phyloP scores from a whole-genome alignment of 2,329 filamentous ascomycete genomes.

The Arthrinium phaeospermum region DNA sequence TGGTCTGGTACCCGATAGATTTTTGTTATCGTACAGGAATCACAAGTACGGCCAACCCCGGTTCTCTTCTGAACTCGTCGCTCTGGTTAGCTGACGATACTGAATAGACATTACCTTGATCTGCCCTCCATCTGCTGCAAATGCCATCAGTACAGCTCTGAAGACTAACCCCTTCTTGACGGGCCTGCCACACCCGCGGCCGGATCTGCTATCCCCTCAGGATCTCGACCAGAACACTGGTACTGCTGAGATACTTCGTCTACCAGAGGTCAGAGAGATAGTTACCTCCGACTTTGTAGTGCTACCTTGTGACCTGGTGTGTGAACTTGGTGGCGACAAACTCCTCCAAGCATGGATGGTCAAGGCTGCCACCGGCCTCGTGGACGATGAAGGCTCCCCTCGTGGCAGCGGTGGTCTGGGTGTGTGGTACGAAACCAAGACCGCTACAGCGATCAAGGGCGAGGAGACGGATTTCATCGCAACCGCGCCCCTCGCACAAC shows the following conservation, averaged over 20 bases:
- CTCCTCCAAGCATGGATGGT: conserved; percentile 94
- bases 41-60: conserved; percentile 60
- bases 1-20: conserved; percentile 89
- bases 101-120: conserved; percentile 64
- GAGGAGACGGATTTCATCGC: conserved; percentile 94
- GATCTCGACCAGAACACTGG: conserved; percentile 83
- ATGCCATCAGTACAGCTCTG: conserved; percentile 72
- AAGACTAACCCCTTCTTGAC: conserved; percentile 82
- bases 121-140: conserved; percentile 67
- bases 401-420: conserved; percentile 77
- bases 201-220: conserved; percentile 77
- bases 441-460: conserved; percentile 77
- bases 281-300: conserved; percentile 88
- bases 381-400: conserved; percentile 50
- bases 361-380: conserved; percentile 70
- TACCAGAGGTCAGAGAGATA: conserved; percentile 79
- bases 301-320: conserved; percentile 91
- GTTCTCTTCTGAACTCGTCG: background rate
- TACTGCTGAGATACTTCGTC: conserved; percentile 84
- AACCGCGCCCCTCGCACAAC: conserved; percentile 68
- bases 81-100: background rate
- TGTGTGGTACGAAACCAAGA: conserved; percentile 89
- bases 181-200: conserved; percentile 72
- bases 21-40: conserved; percentile 84
- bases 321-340: conserved; percentile 82